These are phyloP conservation scores for Saturnispora gosingensis DNA, from an alignment of 805 yeast genomes.

Conservation along the genomic window DNA sequence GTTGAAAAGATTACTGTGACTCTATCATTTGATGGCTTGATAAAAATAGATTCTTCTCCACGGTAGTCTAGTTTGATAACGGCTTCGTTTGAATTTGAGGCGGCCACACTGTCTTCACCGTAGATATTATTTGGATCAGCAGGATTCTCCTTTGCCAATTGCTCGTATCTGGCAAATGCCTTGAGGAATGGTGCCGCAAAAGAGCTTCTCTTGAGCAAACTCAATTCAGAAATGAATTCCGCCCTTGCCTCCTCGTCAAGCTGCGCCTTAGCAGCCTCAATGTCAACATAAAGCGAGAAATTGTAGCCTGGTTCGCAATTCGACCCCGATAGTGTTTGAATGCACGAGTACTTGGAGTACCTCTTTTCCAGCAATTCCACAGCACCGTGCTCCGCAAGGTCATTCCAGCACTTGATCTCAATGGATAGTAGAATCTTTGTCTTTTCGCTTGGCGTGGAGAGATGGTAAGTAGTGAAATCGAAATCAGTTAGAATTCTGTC, in stretches of 20 bases:
- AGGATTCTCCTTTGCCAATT: constrained; percentile 38
- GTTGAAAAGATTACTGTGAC: constrained; percentile 96
- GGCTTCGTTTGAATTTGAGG: constrained; percentile 37
- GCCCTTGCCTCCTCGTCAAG: constrained; percentile 38
- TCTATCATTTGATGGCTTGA: constrained; percentile 89
- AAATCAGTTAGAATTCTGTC: constrained; percentile 92
- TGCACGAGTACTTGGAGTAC: constrained; percentile 36
- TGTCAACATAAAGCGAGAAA: constrained; percentile 63
- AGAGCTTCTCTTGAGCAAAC: constrained; percentile 74
- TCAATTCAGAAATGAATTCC: constrained; percentile 50
- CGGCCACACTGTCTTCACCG: constrained; percentile 28
- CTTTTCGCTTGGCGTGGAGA: constrained; percentile 79
- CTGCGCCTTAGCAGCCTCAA: constrained; percentile 19
- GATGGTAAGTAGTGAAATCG: constrained; percentile 90
- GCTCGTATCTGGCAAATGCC: constrained; percentile 75
- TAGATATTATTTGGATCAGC: constrained; percentile 33
- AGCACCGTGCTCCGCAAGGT: constrained; percentile 60
- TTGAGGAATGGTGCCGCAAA: constrained; percentile 88
- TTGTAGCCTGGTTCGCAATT: constrained; percentile 73
- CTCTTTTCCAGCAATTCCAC: constrained; percentile 41
- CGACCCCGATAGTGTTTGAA: constrained; percentile 22
- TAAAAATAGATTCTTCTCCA: constrained; percentile 84
- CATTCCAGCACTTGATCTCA: constrained; percentile 68
- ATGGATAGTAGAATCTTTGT: constrained; percentile 56
- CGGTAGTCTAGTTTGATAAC: constrained; percentile 74